These are phyloP conservation scores for Lentinula edodes DNA, from an alignment of 768 basidiomycete genomes.

Conservation along the genomic window DNA sequence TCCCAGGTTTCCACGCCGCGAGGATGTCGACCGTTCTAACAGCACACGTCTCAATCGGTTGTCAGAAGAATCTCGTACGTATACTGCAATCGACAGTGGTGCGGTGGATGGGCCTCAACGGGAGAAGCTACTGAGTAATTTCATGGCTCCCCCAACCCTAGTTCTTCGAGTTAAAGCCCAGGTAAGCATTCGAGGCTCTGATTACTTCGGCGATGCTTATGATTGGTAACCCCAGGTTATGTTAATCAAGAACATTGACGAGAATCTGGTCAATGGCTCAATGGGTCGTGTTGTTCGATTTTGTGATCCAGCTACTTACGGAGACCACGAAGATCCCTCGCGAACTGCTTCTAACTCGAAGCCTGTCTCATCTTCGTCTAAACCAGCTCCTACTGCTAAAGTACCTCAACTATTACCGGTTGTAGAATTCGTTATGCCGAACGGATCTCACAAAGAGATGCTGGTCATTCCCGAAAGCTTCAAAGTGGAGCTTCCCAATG, in stretches of 20 bases:
- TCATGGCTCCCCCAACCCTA: slow-evolving; percentile 81
- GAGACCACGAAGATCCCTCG: slow-evolving; percentile 26
- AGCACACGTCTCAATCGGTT: slow-evolving; percentile 57
- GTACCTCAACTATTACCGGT: slow-evolving; percentile 41
- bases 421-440: slow-evolving; percentile 70
- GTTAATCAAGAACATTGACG: slow-evolving; percentile 93
- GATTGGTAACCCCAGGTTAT: slow-evolving; percentile 59
- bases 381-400: slow-evolving; percentile 11
- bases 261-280: slow-evolving; percentile 88
- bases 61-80: slow-evolving; percentile 43
- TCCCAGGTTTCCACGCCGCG: slow-evolving; percentile 80
- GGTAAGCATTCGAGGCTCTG: slow-evolving; percentile 20
- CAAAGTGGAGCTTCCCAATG: slow-evolving; percentile 86
- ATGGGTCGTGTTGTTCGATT: slow-evolving; percentile 85
- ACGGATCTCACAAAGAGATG: slow-evolving; percentile 43
- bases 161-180: slow-evolving; percentile 75
- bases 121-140: slow-evolving; percentile 79
- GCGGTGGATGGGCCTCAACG: slow-evolving; percentile 50
- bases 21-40: slow-evolving; percentile 90
- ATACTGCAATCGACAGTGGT: slow-evolving; percentile 61
- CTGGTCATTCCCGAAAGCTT: slow-evolving; percentile 69
- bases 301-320: slow-evolving; percentile 43
- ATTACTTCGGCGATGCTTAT: not conserved
- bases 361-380: not conserved
- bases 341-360: slow-evolving; percentile 18